A percentile compares a stretch with the other conserved stretches of the same genome.
Conservation (phyloP, 1,139 yeast species). For the Pichia sp. region DNA sequence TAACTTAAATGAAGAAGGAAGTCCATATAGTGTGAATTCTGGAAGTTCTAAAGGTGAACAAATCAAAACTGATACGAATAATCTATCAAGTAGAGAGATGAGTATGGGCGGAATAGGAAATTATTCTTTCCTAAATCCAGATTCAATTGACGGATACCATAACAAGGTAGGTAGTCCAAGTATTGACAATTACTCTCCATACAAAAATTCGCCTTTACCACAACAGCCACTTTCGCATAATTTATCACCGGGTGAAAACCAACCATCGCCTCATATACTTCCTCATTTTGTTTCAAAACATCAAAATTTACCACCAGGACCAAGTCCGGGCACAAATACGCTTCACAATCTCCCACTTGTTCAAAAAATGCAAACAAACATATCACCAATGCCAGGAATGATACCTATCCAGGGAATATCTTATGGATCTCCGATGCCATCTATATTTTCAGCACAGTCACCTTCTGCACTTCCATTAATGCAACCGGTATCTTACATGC, state of each 20-base stretch:
- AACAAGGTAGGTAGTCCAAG: not conserved
- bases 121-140: not conserved
- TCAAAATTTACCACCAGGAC: not conserved
- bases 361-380: not conserved
- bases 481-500: not conserved
- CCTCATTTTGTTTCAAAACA: not conserved
- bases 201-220: not conserved
- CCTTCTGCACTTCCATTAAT: not conserved
- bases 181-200: not conserved
- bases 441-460: not conserved
- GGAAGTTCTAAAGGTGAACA: not conserved
- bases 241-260: not conserved
- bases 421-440: not conserved
- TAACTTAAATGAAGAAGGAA: conserved; percentile 1
- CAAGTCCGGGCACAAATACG: too few species aligned
- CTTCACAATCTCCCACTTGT: not conserved
- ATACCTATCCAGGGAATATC: not conserved
- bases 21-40: not conserved
- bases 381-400: not conserved
- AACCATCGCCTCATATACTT: not conserved
- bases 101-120: not conserved
- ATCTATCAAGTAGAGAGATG: not conserved
- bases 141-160: not conserved
- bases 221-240: not conserved
- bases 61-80: not conserved